Evolutionary conservation across 495 filamentous ascomycete genomes (phyloP).

Genomic region (Aspergillus baeticus): DNA sequence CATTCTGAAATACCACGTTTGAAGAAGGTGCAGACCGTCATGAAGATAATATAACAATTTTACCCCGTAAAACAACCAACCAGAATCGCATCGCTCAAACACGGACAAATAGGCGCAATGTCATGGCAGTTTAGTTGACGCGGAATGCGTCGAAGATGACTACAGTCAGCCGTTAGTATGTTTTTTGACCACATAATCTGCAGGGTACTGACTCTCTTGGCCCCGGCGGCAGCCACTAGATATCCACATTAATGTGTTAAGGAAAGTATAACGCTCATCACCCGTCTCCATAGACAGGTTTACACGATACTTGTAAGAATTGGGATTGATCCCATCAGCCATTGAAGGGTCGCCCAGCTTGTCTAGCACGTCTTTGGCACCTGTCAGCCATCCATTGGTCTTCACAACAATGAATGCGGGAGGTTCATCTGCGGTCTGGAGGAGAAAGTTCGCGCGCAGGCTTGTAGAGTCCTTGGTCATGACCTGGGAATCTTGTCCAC

Average conservation of each 20-base stretch:
- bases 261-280: conserved; percentile 59
- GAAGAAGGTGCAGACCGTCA: too few species aligned
- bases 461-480: conserved; percentile 55
- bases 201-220: conserved; percentile 47
- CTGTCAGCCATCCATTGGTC: conserved; percentile 56
- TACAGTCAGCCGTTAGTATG: conserved; percentile 14
- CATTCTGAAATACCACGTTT: too few species aligned
- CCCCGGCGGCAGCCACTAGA: conserved; percentile 58
- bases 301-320: conserved; percentile 56
- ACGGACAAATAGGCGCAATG: conserved; percentile 33
- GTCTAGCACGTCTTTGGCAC: conserved; percentile 56
- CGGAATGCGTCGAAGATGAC: conserved; percentile 51
- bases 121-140: conserved; percentile 35
- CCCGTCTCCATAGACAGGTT: conserved; percentile 60
- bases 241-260: conserved; percentile 63
- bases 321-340: conserved; percentile 53
- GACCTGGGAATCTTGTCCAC: conserved; percentile 59
- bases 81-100: conserved; percentile 38
- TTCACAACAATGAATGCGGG: conserved; percentile 60
- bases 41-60: conserved; percentile 17
- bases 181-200: not conserved
- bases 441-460: conserved; percentile 52
- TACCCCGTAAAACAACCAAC: conserved; percentile 28
- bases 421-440: conserved; percentile 58
- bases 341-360: conserved; percentile 52